Evolutionary conservation across 163 green algal genomes (phyloP), one percentile per base, ranked within the genome.

Genomic region (Dunaliella salina): DNA sequence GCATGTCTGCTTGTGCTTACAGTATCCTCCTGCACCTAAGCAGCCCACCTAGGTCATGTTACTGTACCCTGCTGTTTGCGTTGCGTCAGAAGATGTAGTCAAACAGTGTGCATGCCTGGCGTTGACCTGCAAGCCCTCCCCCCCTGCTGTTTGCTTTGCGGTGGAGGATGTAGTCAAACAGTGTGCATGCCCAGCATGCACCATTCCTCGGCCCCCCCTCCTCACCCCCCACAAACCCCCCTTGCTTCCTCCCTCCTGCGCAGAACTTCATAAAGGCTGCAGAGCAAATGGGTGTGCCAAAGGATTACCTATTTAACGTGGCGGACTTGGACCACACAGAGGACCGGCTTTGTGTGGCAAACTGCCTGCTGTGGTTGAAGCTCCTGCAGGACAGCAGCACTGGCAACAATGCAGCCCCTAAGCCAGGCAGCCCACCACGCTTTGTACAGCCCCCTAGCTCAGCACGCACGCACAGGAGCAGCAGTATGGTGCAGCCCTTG

Each of bases 331-430:
- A 93, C 18, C 80, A 82, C 45, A 80, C 46, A 0, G 92, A 92
- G 26, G 94, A 96, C 33, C 85, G 92, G 46, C 90, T 90, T 0
- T 84, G 83, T 71, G 90, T 96, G 63, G 89, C 86, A 8, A 90
- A 95, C 45, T 96, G 94, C 91, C 24, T 96, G 18, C 87, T 96
- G 40, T 93, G 88, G 82, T 89, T 96, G 79, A 87, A 90, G 50
- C 88, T 86, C 33, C 71, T 89, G 45, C 83, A 88, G 72, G 63
- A 50, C 25, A 59, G 46, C 11, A 29, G 34, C 59, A 83, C 82
- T 33, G 29, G 82, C 79, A 40, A 59, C 33, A 0, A 33, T 71
- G 33, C 26, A 50, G 11, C 85, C 80, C 5, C 80, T 71, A 69
- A 30, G 25, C 1, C 46, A 71, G n/a, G n/a, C 30, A 33, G 32